Percentiles rank a stretch among this genome's conserved stretches.
These are phyloP conservation scores for Moesziomyces aphidis DNA, from an alignment of 1,284 basidiomycete genomes.

Conservation along the genomic window DNA sequence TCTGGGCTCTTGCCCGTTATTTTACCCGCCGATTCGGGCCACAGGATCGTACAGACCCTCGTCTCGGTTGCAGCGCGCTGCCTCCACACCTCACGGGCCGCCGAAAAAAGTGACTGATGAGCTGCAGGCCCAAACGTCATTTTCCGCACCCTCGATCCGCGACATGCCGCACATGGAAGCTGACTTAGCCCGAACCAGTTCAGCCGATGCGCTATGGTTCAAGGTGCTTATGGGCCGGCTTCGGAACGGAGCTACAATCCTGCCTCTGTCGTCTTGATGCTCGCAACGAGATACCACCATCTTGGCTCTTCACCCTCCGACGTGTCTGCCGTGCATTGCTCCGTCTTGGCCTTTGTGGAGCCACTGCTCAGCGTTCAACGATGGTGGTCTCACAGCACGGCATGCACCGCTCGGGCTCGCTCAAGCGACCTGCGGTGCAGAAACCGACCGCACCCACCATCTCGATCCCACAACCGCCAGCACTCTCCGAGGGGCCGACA, in stretches of 20 bases:
- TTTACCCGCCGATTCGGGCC: slow-evolving; percentile 7
- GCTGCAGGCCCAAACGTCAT: slow-evolving; percentile 21
- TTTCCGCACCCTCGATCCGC: slow-evolving; percentile 12
- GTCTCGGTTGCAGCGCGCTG: slow-evolving; percentile 11
- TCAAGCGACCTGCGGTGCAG: slow-evolving; percentile 8
- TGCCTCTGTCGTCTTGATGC: no score
- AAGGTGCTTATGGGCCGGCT: neutral
- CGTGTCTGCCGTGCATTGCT: neutral
- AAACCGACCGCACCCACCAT: slow-evolving; percentile 18
- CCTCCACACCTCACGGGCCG: neutral
- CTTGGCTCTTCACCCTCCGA: neutral
- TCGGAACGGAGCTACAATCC: neutral
- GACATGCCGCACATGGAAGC: slow-evolving; percentile 1
- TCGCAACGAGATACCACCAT: neutral
- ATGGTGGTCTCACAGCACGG: slow-evolving; percentile 6
- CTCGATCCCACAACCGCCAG: slow-evolving; percentile 22
- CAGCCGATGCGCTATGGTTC: neutral
- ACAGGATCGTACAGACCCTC: slow-evolving; percentile 1
- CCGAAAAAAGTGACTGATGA: neutral
- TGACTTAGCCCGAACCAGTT: neutral
- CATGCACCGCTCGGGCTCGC: slow-evolving; percentile 15
- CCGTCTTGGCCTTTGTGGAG: neutral
- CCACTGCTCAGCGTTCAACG: neutral
- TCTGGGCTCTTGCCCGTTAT: neutral
- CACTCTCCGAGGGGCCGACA: neutral